These are phyloP conservation scores for Leccinum fuscescens DNA, from an alignment of 1,284 basidiomycete genomes.

Conservation along the genomic window DNA sequence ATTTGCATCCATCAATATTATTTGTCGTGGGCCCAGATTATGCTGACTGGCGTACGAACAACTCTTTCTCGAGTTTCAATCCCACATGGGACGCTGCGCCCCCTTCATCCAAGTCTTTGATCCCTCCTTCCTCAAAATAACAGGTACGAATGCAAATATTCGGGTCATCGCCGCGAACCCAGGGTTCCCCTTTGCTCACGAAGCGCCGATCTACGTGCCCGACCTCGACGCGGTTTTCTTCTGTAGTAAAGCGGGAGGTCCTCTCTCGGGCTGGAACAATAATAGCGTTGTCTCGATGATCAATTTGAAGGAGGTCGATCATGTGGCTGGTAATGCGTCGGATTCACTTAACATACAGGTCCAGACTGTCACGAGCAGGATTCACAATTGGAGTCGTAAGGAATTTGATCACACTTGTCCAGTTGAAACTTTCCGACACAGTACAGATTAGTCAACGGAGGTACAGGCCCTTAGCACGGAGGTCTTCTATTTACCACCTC, in stretches of 20 bases:
- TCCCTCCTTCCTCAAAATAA: background rate
- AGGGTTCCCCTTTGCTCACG: background rate
- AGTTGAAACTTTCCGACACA: conserved; percentile 48
- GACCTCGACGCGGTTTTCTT: background rate
- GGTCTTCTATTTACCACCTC: conserved; percentile 65
- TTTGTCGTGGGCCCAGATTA: conserved; percentile 28
- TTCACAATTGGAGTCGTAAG: background rate
- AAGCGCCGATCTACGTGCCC: background rate
- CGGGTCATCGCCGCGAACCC: background rate
- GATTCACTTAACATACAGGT: conserved; percentile 53
- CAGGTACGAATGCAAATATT: background rate
- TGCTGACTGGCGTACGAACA: background rate
- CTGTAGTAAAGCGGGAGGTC: conserved; percentile 40
- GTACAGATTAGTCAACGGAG: conserved; percentile 77
- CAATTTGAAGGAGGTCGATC: conserved; percentile 43
- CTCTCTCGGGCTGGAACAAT: conserved; percentile 32
- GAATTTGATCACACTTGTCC: background rate
- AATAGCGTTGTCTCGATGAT: conserved; percentile 35
- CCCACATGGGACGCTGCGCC: conserved; percentile 31
- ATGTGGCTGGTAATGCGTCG: conserved; percentile 33
- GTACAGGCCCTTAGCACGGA: conserved; percentile 64
- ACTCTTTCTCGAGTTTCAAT: conserved; percentile 43
- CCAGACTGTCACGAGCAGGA: conserved; percentile 43
- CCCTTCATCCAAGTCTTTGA: background rate
- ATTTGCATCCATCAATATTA: too few relatives aligned